Evolutionary conservation across 331 rosid genomes (phyloP).

Genomic region (Cydonia oblonga): DNA sequence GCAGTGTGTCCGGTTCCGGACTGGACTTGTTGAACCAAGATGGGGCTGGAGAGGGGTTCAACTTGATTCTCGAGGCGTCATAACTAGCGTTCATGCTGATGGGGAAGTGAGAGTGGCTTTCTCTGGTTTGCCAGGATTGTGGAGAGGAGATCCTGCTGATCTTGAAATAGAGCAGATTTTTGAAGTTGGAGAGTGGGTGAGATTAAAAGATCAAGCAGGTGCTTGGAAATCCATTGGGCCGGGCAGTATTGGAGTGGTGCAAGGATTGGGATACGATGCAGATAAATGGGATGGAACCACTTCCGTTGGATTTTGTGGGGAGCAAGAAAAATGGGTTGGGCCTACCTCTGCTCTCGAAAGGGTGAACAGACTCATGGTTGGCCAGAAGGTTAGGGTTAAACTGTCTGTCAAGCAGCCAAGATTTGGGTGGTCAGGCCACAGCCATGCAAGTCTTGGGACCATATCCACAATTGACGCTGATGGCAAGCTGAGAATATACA

Average conservation of each 20-base stretch:
- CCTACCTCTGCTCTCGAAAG: slow-evolving; percentile 64
- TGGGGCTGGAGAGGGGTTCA: slow-evolving; percentile 97
- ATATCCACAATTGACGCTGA: slow-evolving; percentile 89
- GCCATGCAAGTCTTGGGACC: slow-evolving; percentile 62
- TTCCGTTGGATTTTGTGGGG: slow-evolving; percentile 78
- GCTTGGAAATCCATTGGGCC: slow-evolving; percentile 68
- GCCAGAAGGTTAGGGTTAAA: slow-evolving; percentile 76
- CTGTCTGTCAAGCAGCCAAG: slow-evolving; percentile 61
- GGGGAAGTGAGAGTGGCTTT: slow-evolving; percentile 88
- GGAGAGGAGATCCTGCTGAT: slow-evolving; percentile 97
- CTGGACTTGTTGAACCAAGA: slow-evolving; percentile 77
- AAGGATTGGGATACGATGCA: slow-evolving; percentile 76
- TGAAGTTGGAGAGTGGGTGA: slow-evolving; percentile 98
- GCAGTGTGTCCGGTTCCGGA: slow-evolving; percentile 77
- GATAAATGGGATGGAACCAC: slow-evolving; percentile 70
- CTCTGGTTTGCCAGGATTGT: slow-evolving; percentile 67
- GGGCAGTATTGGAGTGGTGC: slow-evolving; percentile 87
- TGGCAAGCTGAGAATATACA: slow-evolving; percentile 80
- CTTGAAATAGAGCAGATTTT: slow-evolving; percentile 67
- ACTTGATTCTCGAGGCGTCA: slow-evolving; percentile 65
- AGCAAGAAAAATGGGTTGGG: slow-evolving; percentile 92
- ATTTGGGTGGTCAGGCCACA: slow-evolving; percentile 95
- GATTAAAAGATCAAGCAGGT: slow-evolving; percentile 42
- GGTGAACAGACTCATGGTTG: slow-evolving; percentile 44
- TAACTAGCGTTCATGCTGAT: slow-evolving; percentile 85